Conservation (phyloP, 306 rosid genomes). For the Quercus mongolica region DNA sequence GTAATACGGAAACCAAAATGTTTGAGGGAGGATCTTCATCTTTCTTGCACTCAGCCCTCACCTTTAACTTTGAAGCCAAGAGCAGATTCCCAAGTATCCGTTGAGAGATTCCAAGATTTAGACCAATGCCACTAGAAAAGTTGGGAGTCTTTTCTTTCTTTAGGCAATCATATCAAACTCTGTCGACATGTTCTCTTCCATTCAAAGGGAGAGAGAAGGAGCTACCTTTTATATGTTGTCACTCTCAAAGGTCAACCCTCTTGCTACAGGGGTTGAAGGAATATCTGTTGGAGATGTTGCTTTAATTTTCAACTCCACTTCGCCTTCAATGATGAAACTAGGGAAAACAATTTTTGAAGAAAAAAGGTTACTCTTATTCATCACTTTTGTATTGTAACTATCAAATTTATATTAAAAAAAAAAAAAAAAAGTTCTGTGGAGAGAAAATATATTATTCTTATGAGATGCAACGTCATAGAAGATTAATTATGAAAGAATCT, state of each 20-base stretch:
- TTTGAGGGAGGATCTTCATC: background rate
- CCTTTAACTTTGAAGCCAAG: background rate
- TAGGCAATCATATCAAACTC: slow-evolving; percentile 17
- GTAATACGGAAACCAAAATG: slow-evolving; percentile 4
- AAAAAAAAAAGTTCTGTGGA: background rate
- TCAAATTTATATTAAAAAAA: background rate
- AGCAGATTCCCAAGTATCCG: slow-evolving; percentile 51
- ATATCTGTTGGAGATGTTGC: background rate
- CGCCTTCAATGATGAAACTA: background rate
- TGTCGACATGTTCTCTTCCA: slow-evolving; percentile 10
- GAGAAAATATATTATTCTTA: background rate
- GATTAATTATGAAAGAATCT: no score
- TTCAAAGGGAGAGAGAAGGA: slow-evolving; percentile 3
- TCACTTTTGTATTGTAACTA: no score
- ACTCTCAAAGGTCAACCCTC: slow-evolving; percentile 11
- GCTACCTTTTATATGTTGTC: slow-evolving; percentile 24
- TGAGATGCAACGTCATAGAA: no score
- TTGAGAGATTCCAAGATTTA: slow-evolving; percentile 60
- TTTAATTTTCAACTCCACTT: slow-evolving; percentile 22
- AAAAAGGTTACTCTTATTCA: no score
- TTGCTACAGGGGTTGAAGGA: background rate
- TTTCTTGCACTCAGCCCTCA: background rate
- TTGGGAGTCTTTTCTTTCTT: slow-evolving; percentile 29
- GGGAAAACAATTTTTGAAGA: no score
- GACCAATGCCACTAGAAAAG: slow-evolving; percentile 39